Base-by-base conservation (phyloP, 371 early-diverging fungal genomes). In the Chytridiales sp. region DNA sequence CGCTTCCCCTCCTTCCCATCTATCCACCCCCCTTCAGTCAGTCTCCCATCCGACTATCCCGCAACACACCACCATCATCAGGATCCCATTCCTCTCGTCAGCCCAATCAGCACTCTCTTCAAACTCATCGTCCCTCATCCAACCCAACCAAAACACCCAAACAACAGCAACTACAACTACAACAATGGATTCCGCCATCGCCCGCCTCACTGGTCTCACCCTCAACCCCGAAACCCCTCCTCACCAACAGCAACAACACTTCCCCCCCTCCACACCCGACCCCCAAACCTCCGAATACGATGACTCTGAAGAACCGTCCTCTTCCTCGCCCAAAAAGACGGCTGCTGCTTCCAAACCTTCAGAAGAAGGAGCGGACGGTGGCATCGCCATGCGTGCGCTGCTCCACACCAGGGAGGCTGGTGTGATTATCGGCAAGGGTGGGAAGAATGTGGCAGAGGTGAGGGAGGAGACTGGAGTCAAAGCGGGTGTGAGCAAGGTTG, bases 401-500 rank as follows among this genome's bases (percentile, higher is more conserved):
- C 87, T 93, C 21, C 81, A 88, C 27, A 87, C 52, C 64, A 92
- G 90, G 73, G 95, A 94, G 71, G 95, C 95, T 24, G 94, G 95
- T 61, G 88, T 92, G 35, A 86, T 95, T 55, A 95, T 95, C 60
- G 95, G 95, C 54, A 87, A 87, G 76, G 83, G 78, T 43, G 95
- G 95, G 36, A 87, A 85, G 64, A 89, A 89, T 74, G 88, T 93
- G 1, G 85, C 86, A 35, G 86, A 87, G 50, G 73, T 94, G 55
- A 78, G 94, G 60, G 87, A 90, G 39, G 68, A 73, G 40, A 87
- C 90, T 59, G 85, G 85, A 55, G 93, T 90, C 64, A 87, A 86
- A 66, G 89, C 89, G 19, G 89, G 88, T 58, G 89, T 94, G 54
- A 87, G 89, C 59, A 87, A 92, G 73, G 86, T 84, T 17, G 83